A percentile compares a stretch with the other conserved stretches of the same genome.
phyloP scores from a whole-genome alignment of 495 filamentous ascomycete species.

The Penicillium coprophilum region DNA sequence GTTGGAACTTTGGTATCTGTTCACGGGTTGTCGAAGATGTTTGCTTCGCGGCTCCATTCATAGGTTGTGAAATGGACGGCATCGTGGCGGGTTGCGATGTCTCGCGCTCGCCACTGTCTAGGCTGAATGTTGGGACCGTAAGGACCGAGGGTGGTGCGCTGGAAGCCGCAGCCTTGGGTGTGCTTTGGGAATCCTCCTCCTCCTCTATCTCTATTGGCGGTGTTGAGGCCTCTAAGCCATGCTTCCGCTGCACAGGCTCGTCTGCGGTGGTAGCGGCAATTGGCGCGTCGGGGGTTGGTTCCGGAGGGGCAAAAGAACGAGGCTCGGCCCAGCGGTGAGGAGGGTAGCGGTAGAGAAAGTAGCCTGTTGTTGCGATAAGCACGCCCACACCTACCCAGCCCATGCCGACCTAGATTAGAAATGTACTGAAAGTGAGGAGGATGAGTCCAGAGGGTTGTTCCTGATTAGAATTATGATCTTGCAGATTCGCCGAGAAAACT shows the following conservation, averaged over 20 bases:
- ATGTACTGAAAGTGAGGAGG: background rate
- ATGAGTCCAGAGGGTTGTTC: slow-evolving; percentile 1
- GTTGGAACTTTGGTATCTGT: slow-evolving; percentile 10
- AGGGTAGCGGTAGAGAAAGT: slow-evolving; percentile 36
- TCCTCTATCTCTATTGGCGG: slow-evolving; percentile 17
- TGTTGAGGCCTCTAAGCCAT: slow-evolving; percentile 10
- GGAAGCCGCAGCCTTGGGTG: slow-evolving; percentile 48
- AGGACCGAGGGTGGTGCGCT: slow-evolving; percentile 26
- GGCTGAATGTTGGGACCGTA: slow-evolving; percentile 36
- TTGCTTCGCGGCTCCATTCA: slow-evolving; percentile 15
- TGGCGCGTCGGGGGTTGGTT: slow-evolving; percentile 22
- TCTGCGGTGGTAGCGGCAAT: slow-evolving; percentile 14
- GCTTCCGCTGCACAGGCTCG: slow-evolving; percentile 8
- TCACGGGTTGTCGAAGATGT: slow-evolving; percentile 6
- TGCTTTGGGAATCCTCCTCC: slow-evolving; percentile 41
- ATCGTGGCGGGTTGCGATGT: slow-evolving; percentile 11
- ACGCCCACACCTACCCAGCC: slow-evolving; percentile 40
- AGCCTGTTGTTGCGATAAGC: slow-evolving; percentile 36
- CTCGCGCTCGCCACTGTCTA: slow-evolving; percentile 21
- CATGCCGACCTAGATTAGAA: slow-evolving; percentile 26
- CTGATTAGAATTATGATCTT: slow-evolving; percentile 11
- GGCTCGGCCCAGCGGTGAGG: slow-evolving; percentile 26
- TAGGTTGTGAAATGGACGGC: slow-evolving; percentile 7
- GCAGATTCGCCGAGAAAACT: slow-evolving; percentile 16
- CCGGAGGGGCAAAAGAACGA: slow-evolving; percentile 19